Base-by-base conservation (phyloP, 306 rosid genomes). In the Dryas alaskensis region DNA sequence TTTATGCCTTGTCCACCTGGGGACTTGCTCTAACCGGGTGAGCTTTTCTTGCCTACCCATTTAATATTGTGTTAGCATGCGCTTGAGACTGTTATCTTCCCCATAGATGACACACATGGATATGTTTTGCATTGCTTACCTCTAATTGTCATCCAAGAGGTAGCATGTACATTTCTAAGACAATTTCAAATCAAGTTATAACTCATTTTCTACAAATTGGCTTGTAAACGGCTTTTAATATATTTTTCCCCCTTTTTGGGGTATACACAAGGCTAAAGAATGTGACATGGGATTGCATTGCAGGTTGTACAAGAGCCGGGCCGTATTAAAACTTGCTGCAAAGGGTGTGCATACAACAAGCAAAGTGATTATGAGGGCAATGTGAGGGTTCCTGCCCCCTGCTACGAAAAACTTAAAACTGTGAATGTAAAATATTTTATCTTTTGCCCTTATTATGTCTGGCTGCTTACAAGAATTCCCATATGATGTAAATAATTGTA, bases 11-110 rank as follows among this genome's bases (percentile, higher is more conserved):
- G 39, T 83, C 96, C 83, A 89, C 97, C 45, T 94, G 99, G 99
- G 99, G 99, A 76, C 96, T 94, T 82, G 90, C 99, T 77, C 86
- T 94, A 75, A 83, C 88, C 0, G 97, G 97, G 97, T 94, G 79
- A 78, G 81, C 45, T 73, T 75, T 73, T 22, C 58, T 52, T 40
- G 19, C 14, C 54, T 8, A 5, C 11, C 58, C 64, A 57, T 40
- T 70, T 17, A 43, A 7, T 25, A 3, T 12, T 19, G 42, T 47
- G 43, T 70, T 59, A 60, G 52, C 64, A 69, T 25, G 70, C 53
- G 57, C 22, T 51, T 42, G 13, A 53, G 54, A 16, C 61, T 72
- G 59, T 60, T 70, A 60, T 13, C 7, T 47, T n/a, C 52, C 48
- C 12, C 16, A 1, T 10, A 27, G 8, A 49, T 27, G 42, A 3